Conservation (phyloP, 495 filamentous ascomycete genomes). For the Rostrohypoxylon terebratum region DNA sequence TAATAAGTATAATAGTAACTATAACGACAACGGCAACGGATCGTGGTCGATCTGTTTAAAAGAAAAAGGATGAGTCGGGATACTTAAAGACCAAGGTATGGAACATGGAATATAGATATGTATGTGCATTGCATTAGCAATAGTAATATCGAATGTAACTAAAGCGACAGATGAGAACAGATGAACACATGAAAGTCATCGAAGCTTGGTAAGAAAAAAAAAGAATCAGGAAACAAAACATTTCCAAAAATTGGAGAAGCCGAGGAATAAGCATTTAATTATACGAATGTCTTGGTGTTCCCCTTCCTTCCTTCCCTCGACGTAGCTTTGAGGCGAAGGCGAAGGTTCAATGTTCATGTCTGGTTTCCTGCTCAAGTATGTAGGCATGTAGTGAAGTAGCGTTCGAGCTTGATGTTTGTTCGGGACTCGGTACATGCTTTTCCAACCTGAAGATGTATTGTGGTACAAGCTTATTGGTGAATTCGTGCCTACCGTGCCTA, state of each 20-base stretch:
- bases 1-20: slow-evolving; percentile 24
- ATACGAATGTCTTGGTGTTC: slow-evolving; percentile 8
- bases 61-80: slow-evolving; percentile 5
- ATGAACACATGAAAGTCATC: background rate
- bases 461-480: slow-evolving; percentile 3
- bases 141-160: too few relatives aligned
- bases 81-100: background rate
- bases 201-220: background rate
- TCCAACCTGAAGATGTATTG: background rate
- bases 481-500: background rate
- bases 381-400: slow-evolving; percentile 1
- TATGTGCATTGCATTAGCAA: slow-evolving; percentile 5
- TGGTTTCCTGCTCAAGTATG: slow-evolving; percentile 8
- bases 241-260: slow-evolving; percentile 7
- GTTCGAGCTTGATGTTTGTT: slow-evolving; percentile 21
- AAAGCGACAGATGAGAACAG: slow-evolving; percentile 12
- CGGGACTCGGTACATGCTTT: slow-evolving; percentile 29
- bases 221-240: background rate
- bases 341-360: slow-evolving; percentile 25
- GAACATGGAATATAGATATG: background rate
- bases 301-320: slow-evolving; percentile 21
- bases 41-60: slow-evolving; percentile 4
- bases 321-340: slow-evolving; percentile 38
- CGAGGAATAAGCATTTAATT: slow-evolving; percentile 16
- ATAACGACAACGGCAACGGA: background rate